These are phyloP conservation scores for Golubevia sp. DNA, from an alignment of 1,284 basidiomycete species.

Conservation along the genomic window DNA sequence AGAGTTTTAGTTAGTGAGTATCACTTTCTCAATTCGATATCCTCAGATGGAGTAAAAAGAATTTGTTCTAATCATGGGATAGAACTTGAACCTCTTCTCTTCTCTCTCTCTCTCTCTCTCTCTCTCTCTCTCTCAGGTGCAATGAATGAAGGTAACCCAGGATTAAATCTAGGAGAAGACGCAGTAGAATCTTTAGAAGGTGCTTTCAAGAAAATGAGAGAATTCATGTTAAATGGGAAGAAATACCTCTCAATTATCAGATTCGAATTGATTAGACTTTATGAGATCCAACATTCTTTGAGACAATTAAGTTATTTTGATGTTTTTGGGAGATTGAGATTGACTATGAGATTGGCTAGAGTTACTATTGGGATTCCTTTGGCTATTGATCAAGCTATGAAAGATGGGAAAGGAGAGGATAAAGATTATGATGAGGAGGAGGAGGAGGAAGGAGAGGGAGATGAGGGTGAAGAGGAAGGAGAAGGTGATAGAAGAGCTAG, in stretches of 20 bases:
- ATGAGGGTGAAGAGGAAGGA: slow-evolving; percentile 3
- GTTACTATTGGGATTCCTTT: slow-evolving; percentile 78
- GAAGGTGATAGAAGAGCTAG: slow-evolving; percentile 14
- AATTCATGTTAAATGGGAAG: slow-evolving; percentile 68
- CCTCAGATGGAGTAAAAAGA: no score
- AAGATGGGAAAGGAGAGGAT: slow-evolving; percentile 25
- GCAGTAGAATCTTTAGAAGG: slow-evolving; percentile 61
- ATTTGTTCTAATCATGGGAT: no score
- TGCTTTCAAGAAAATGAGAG: slow-evolving; percentile 54
- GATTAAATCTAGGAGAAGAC: slow-evolving; percentile 56
- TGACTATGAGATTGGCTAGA: slow-evolving; percentile 78
- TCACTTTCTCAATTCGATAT: no score
- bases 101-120: background rate
- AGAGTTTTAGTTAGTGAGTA: slow-evolving; percentile 73
- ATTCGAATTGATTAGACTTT: slow-evolving; percentile 72
- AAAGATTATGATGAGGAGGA: slow-evolving; percentile 6
- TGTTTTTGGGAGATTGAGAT: slow-evolving; percentile 74
- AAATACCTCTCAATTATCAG: slow-evolving; percentile 76
- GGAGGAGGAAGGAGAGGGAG: background rate
- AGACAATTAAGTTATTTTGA: slow-evolving; percentile 76
- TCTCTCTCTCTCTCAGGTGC: slow-evolving; percentile 19
- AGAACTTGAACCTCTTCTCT: no score
- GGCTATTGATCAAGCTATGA: slow-evolving; percentile 74
- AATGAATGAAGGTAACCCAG: slow-evolving; percentile 53
- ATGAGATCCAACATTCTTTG: slow-evolving; percentile 78